These are phyloP conservation scores for Colletotrichum destructivum DNA, from an alignment of 2,329 filamentous ascomycete genomes.

Conservation along the genomic window DNA sequence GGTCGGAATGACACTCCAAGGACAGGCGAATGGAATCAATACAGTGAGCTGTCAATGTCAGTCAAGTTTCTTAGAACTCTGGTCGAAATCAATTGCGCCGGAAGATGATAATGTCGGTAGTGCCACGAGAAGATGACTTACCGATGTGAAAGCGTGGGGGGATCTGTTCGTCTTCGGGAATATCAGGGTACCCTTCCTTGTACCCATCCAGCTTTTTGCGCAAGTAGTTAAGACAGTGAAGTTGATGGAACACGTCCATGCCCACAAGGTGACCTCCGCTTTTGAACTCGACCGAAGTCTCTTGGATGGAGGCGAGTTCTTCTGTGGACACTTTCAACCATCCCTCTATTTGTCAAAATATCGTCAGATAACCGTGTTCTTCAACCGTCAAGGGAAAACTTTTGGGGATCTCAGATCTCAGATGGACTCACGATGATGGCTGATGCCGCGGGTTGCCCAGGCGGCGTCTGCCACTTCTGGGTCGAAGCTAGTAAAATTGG, in stretches of 20 bases:
- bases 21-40: slow-evolving; percentile 13
- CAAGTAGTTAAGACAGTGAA: neutral
- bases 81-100: neutral
- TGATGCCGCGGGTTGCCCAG: slow-evolving; percentile 3
- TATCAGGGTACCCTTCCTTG: neutral
- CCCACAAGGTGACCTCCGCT: neutral
- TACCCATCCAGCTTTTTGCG: slow-evolving; percentile 4
- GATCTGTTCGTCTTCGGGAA: neutral
- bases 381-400: no score
- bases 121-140: neutral
- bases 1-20: neutral
- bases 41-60: neutral
- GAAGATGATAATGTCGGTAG: neutral
- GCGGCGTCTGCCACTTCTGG: neutral
- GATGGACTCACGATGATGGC: neutral
- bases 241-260: neutral
- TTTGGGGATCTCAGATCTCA: no score
- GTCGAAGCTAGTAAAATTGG: slow-evolving; percentile 4
- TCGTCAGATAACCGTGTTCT: no score
- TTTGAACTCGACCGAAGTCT: neutral
- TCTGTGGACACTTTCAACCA: neutral
- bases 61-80: neutral
- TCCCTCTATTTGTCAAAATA: neutral
- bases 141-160: neutral
- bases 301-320: neutral